Base-by-base conservation (phyloP, 495 filamentous ascomycete species). In the Antarctomyces pellizariae region DNA sequence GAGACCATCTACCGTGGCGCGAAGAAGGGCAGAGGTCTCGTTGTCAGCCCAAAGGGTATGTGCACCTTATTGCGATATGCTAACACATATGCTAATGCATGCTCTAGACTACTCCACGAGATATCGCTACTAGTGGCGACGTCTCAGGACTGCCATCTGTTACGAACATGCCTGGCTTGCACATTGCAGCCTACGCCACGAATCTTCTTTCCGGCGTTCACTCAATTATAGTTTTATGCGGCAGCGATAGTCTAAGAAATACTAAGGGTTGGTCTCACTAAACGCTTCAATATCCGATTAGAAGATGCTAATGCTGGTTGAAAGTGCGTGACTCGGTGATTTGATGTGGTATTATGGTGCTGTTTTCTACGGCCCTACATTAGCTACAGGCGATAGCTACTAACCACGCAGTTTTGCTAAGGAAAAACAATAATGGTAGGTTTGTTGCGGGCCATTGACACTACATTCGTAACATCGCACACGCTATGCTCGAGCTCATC, bases 1-100 rank as follows among this genome's bases (percentile, higher is more conserved):
- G 89, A 97, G 53, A 92, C 83, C 8, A 83, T 97, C 32, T 97
- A 95, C 49, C 74, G 82, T 31, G 86, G 86, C 8, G 86, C 86
- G 2, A 92, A 89, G 64, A 97, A 95, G 54, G 86, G 86, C 1
- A 61, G 83, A 24, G 86, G 86, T 67, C 49, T 93, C 40, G 86
- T 93, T 17, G 83, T 95, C 31, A 91, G 80, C 38, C 86, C 86
- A 0, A 97, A 95, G 61, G 66, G 62, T 58, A 43, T 33, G 46
- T 30, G 6, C 10, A 12, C 18, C 2, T 8, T 7, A n/a, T 22
- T 12, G 18, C 14, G 16, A 1, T 9, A 2, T 18, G 1, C 4
- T 20, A 5, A 12, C 9, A 13, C 6, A 24, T 12, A 30, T 41
- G 48, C 37, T 38, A 25, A 34, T n/a, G n/a, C 16, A 24, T 25